Evolutionary conservation across 495 filamentous ascomycete genomes (phyloP).

Genomic region (Xanthoparmelia taractica): DNA sequence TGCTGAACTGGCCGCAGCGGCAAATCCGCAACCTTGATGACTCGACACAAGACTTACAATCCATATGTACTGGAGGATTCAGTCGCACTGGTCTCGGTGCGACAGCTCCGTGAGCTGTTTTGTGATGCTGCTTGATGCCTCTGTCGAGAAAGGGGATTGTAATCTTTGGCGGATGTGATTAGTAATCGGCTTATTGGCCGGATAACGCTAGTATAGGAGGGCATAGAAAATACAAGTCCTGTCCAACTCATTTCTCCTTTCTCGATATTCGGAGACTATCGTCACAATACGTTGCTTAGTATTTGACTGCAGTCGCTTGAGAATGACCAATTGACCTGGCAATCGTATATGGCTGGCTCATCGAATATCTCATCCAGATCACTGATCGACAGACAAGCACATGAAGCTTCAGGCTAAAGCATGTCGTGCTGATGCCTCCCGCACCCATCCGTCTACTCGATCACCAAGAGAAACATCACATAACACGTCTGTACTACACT

Average conservation of each 20-base stretch:
- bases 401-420: not conserved
- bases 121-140: too few species aligned
- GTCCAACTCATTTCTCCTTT: not conserved
- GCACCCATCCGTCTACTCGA: not conserved
- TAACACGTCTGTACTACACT: not conserved
- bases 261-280: not conserved
- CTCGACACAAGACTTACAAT: too few species aligned
- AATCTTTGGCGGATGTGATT: too few species aligned
- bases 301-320: not conserved
- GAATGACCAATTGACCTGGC: not conserved
- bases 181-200: not conserved
- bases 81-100: too few species aligned
- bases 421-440: not conserved
- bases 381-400: not conserved
- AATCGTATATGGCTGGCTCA: not conserved
- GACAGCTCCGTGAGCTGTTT: not conserved
- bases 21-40: not conserved
- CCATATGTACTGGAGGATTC: too few species aligned
- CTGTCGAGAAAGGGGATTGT: too few species aligned
- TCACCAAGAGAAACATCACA: too few species aligned
- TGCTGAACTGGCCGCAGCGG: not conserved
- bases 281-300: not conserved
- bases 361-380: not conserved
- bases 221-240: not conserved
- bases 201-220: not conserved